Evolutionary conservation across 2,329 filamentous ascomycete genomes (phyloP).

Genomic region (Ceratocystis ficicola): DNA sequence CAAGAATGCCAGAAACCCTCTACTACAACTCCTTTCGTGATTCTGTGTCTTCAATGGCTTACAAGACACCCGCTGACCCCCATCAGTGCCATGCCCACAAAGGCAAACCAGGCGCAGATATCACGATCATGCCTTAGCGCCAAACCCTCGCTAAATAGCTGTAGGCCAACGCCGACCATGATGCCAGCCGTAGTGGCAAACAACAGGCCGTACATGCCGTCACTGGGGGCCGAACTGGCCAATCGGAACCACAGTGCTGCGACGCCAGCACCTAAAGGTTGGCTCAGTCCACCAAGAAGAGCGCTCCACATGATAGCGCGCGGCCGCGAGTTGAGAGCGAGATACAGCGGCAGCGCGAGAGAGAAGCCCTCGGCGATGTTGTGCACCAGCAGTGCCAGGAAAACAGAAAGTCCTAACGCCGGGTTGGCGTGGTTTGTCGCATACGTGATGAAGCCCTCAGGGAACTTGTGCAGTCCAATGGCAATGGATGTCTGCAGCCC

Average conservation of each 20-base stretch:
- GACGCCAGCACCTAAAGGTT: conserved; percentile 73
- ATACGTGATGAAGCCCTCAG: conserved; percentile 79
- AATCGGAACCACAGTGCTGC: conserved; percentile 79
- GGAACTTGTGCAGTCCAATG: conserved; percentile 91
- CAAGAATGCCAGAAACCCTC: not conserved
- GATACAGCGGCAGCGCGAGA: conserved; percentile 82
- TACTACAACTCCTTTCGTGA: not conserved
- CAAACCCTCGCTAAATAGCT: conserved; percentile 76
- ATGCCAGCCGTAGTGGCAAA: conserved; percentile 87
- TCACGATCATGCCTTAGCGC: conserved; percentile 68
- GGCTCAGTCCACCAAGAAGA: conserved; percentile 71
- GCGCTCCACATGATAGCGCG: conserved; percentile 78
- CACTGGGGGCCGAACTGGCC: conserved; percentile 30
- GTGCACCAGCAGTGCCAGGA: conserved; percentile 92
- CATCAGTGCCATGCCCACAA: conserved; percentile 76
- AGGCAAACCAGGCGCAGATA: conserved; percentile 67
- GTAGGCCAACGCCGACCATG: conserved; percentile 85
- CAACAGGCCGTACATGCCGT: conserved; percentile 54
- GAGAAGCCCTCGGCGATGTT: conserved; percentile 97
- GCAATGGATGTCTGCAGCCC: conserved; percentile 93
- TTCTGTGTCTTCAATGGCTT: conserved; percentile 35
- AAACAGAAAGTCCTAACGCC: conserved; percentile 75
- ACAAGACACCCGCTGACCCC: conserved; percentile 76
- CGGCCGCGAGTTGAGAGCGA: conserved; percentile 68
- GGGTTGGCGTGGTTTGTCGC: conserved; percentile 96